These are phyloP conservation scores for Trichoderma sp. DNA, from an alignment of 2,329 filamentous ascomycete genomes.

Conservation along the genomic window DNA sequence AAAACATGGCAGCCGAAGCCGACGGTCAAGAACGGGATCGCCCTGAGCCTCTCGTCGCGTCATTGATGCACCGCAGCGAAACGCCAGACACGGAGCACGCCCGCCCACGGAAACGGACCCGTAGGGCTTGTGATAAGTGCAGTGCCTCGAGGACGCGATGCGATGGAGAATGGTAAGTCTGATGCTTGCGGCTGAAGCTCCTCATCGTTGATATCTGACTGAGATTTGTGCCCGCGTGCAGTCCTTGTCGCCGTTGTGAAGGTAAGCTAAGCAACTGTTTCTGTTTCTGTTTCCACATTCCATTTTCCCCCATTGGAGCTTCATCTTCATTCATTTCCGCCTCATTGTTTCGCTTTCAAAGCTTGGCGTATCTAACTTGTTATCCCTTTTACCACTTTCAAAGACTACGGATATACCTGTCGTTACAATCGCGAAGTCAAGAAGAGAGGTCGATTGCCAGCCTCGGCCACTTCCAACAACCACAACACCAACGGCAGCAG, in stretches of 20 bases:
- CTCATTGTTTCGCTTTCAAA: neutral
- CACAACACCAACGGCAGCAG: neutral
- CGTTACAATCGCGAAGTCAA: constrained; percentile 39
- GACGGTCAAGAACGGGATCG: constrained; percentile 16
- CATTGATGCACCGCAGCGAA: neutral
- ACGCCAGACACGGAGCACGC: constrained; percentile 26
- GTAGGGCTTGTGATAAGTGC: constrained; percentile 35
- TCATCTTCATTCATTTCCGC: neutral
- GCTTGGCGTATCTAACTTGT: neutral
- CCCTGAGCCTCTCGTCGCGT: neutral
- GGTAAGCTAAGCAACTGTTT: constrained; percentile 28
- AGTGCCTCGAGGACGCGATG: constrained; percentile 43
- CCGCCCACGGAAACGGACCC: constrained; percentile 31
- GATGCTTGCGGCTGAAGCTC: neutral
- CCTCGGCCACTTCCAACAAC: constrained; percentile 22
- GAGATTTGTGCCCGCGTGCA: constrained; percentile 9
- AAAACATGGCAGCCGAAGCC: constrained; percentile 16
- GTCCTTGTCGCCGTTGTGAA: constrained; percentile 37
- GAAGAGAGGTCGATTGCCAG: constrained; percentile 37
- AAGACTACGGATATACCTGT: constrained; percentile 40
- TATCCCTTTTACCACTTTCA: neutral
- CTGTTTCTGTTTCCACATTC: neutral
- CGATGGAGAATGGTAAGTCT: constrained; percentile 44
- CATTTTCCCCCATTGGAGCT: neutral
- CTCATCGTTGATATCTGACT: constrained; percentile 2